Conservation (phyloP, 2,329 filamentous ascomycete species). For the Calonectria hongkongensis region DNA sequence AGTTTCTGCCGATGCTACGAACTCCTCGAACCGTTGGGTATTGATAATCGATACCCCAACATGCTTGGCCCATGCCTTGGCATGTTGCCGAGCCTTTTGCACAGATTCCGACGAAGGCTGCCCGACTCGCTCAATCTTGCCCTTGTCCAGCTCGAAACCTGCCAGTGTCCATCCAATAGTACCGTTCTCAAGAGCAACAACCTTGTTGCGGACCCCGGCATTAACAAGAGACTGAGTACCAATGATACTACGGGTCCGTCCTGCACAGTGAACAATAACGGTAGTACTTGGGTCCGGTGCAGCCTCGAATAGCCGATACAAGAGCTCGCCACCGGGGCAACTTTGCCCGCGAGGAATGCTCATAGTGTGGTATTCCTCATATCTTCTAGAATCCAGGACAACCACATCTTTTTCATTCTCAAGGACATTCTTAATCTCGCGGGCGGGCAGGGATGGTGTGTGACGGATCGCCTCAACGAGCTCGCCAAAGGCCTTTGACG, state of each 20-base stretch:
- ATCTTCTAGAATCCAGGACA: slow-evolving; percentile 56
- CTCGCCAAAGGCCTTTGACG: not conserved
- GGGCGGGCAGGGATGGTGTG: slow-evolving; percentile 1
- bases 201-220: not conserved
- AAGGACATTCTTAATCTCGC: not conserved
- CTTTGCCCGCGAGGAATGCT: slow-evolving; percentile 57
- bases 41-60: not conserved
- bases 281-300: not conserved
- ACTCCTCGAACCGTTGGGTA: not conserved
- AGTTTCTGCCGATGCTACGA: not conserved
- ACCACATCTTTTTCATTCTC: slow-evolving; percentile 44
- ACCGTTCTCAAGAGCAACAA: not conserved
- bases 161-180: slow-evolving; percentile 4
- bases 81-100: slow-evolving; percentile 1
- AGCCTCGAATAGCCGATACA: not conserved
- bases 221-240: not conserved
- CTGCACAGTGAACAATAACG: slow-evolving; percentile 1
- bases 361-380: slow-evolving; percentile 57
- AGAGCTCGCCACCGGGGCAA: slow-evolving; percentile 53
- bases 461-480: not conserved
- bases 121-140: slow-evolving; percentile 5
- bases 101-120: not conserved
- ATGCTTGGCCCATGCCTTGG: slow-evolving; percentile 8
- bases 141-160: not conserved
- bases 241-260: not conserved